phyloP scores from a whole-genome alignment of 208 protist genomes.

The Acanthamoeba culbertsoni region DNA sequence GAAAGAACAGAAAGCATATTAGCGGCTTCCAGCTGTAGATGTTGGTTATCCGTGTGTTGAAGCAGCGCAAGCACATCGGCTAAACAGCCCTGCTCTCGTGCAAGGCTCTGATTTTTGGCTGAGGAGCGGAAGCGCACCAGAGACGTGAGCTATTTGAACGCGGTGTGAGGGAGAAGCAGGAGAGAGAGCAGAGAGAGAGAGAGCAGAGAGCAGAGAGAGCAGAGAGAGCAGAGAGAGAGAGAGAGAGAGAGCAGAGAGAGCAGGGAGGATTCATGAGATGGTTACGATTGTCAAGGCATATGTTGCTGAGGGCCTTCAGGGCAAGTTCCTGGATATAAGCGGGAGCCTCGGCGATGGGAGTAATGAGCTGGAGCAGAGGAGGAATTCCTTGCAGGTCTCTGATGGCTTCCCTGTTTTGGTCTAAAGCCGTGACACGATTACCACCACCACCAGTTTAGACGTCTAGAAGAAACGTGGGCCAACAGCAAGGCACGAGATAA shows the following conservation, averaged over 20 bases:
- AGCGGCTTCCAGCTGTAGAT: neutral
- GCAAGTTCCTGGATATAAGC: neutral
- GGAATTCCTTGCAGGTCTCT: neutral
- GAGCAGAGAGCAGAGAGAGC: neutral
- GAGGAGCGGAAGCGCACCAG: neutral
- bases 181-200: neutral
- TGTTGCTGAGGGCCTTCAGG: neutral
- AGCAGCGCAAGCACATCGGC: neutral
- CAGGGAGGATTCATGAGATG: neutral
- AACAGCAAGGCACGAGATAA: neutral
- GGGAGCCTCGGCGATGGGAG: neutral
- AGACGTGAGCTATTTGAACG: too few species aligned
- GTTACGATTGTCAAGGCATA: slow-evolving; percentile 11
- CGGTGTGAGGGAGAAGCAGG: too few species aligned
- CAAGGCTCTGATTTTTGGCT: neutral
- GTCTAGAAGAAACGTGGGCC: too few species aligned
- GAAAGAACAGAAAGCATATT: neutral
- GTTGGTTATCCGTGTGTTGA: neutral
- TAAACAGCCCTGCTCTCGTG: neutral
- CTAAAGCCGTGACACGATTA: neutral
- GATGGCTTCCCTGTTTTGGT: neutral
- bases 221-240: neutral
- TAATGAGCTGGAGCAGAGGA: neutral
- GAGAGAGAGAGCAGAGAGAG: neutral
- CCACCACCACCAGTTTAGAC: neutral